Percentiles rank a stretch among this genome's conserved stretches.
Evolutionary conservation across 2,329 filamentous ascomycete genomes (phyloP).

Genomic region (Alternaria sp.): DNA sequence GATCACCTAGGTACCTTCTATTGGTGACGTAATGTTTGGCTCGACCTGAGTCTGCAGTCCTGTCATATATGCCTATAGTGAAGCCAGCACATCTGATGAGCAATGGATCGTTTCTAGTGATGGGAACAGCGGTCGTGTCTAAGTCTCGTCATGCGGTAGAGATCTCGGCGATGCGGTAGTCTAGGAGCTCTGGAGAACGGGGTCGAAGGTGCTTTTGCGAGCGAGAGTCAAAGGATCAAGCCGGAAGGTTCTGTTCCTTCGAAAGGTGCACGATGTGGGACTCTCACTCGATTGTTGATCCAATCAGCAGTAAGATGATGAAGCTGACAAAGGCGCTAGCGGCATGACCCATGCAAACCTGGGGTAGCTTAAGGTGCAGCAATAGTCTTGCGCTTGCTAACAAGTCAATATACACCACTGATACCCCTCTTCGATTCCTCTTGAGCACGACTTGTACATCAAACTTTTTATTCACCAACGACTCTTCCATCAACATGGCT

Average conservation of each 20-base stretch:
- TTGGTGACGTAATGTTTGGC: too few relatives aligned
- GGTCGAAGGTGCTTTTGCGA: background rate
- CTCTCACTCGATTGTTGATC: background rate
- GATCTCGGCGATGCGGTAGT: background rate
- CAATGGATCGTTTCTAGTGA: background rate
- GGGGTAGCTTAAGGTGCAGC: slow-evolving; percentile 24
- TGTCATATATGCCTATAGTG: too few relatives aligned
- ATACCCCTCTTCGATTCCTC: slow-evolving; percentile 8
- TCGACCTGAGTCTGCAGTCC: too few relatives aligned
- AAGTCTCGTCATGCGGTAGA: background rate
- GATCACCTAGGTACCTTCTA: too few relatives aligned
- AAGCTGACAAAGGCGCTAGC: slow-evolving; percentile 26
- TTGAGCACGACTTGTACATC: background rate
- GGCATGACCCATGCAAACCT: slow-evolving; percentile 24
- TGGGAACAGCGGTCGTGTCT: background rate
- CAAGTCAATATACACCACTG: slow-evolving; percentile 7
- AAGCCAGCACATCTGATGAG: too few relatives aligned
- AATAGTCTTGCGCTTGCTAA: slow-evolving; percentile 7
- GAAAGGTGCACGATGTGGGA: slow-evolving; percentile 1
- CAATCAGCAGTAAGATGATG: slow-evolving; percentile 21
- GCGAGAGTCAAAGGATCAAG: background rate
- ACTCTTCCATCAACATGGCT: slow-evolving; percentile 26
- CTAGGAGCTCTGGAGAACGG: too few relatives aligned
- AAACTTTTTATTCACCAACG: background rate
- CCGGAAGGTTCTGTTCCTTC: slow-evolving; percentile 5